Base-by-base conservation (phyloP, 2,329 filamentous ascomycete genomes). In the Neofusicoccum sp. region DNA sequence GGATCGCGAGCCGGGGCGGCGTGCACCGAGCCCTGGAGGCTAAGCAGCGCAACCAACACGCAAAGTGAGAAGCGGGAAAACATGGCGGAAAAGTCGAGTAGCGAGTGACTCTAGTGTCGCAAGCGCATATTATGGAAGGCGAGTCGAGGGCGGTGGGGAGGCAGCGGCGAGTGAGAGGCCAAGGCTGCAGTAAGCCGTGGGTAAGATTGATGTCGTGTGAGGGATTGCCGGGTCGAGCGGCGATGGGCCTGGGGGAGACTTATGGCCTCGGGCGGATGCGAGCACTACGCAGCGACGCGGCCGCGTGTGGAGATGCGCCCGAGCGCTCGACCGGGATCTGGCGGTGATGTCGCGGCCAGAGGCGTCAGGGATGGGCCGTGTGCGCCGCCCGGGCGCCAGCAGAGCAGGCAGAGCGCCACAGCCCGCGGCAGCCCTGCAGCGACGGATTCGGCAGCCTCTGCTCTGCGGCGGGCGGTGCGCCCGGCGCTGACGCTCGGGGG, bases 401-500 rank as follows among this genome's bases (percentile, higher is more conserved):
- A 56, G 49, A 36, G 14, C 40, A 31, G 49, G 34, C 12, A 26
- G 51, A 31, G 51, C 51, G 51, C 51, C 38, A 56, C 51, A 56
- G 8, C 28, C 51, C 20, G 11, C 38, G 3, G 12, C 11, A 24
- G 30, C 20, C 2, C 11, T 26, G 31, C 24, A 9, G 48, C 48
- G 20, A n/a, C 11, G n/a, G 30, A 20, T 20, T 20, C 20, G 20
- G 20, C 20, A 20, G 20, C 20, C 20, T 20, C 20, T 20, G 20
- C 20, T 20, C 20, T 20, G 20, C 20, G 20, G 20, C 20, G 20
- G 20, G 20, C 20, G 20, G 20, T 20, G 20, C 20, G 20, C 20
- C 20, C 20, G 20, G 20, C 20, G 20, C 20, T 20, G 20, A 20
- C 20, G 20, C 20, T 20, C 20, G 20, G 20, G 70, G 79, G 7